Evolutionary conservation across 495 filamentous ascomycete species (phyloP), one percentile per base, ranked within the genome.

Genomic region (Penicillium fimorum): DNA sequence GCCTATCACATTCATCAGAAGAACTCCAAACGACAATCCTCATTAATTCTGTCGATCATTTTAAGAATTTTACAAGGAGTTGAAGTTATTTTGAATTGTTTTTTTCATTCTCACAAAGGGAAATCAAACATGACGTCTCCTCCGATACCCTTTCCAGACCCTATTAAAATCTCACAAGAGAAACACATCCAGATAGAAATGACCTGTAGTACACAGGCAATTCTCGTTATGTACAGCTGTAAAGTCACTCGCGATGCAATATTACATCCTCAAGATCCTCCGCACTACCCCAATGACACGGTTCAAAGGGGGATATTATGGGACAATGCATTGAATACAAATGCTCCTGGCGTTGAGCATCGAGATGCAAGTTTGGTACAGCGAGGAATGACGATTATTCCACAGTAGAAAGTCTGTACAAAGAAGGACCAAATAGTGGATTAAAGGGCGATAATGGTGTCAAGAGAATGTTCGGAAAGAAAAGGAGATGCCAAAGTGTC

Each of bases 151-250:
- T 59, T 51, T 65, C 58, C 60, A 54, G 53, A 63, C 60, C 48
- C 57, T 5, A 69, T 66, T 68, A 68, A 58, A 52, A 65, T 64
- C 61, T 50, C 57, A 55, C 58, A 64, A 49, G 45, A 55, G 43
- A 29, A n/a, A 50, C 45, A 42, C 35, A 35, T 27, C 58, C 58
- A 56, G 55, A 55, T 57, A 61, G 61, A 63, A 60, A 56, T 50
- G 32, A 15, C 56, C 60, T 56, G 50, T 50, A 57, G 60, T 46
- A 55, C 52, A 50, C 47, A 48, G 33, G 15, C 29, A 29, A 51
- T 47, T 54, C 51, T 56, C 53, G 55, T 38, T 74, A 74, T 76
- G 71, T 74, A 76, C 71, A 73, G 69, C 65, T 68, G 73, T 67
- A 69, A 57, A 50, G 65, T 55, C 65, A 61, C 46, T 61, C 61